phyloP scores from a whole-genome alignment of 2,329 filamentous ascomycete species.

The Hymenoscyphus fructigenus region DNA sequence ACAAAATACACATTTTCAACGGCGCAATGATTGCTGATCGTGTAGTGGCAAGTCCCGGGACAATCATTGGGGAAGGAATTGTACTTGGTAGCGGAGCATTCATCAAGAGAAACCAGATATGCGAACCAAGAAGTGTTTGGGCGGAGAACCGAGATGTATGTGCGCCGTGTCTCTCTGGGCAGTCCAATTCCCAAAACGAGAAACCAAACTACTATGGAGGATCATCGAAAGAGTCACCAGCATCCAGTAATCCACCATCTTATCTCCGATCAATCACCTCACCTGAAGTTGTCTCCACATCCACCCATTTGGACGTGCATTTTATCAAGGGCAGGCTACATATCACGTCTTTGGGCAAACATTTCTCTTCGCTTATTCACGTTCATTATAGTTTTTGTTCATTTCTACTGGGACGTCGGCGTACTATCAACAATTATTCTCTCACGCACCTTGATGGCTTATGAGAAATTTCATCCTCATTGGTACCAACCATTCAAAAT shows the following conservation, averaged over 20 bases:
- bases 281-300: conserved; percentile 16
- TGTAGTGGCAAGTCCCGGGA: conserved; percentile 52
- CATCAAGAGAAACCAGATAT: conserved; percentile 46
- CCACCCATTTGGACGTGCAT: conserved; percentile 53
- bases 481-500: conserved; percentile 39
- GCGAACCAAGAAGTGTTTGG: conserved; percentile 47
- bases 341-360: conserved; percentile 50
- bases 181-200: no score
- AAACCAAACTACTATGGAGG: no score
- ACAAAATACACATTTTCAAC: conserved; percentile 46
- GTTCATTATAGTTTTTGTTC: conserved; percentile 45
- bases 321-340: conserved; percentile 50
- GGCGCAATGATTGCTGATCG: conserved; percentile 58
- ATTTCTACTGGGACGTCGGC: conserved; percentile 52
- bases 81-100: conserved; percentile 56
- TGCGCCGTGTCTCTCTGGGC: not conserved
- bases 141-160: conserved; percentile 49
- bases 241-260: no score
- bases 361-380: conserved; percentile 51
- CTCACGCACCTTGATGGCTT: conserved; percentile 35
- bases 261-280: conserved; percentile 28
- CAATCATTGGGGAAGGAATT: conserved; percentile 47
- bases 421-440: conserved; percentile 48
- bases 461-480: conserved; percentile 34
- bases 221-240: not conserved